Percentiles rank a stretch among this genome's conserved stretches.
These are phyloP conservation scores for Penicillium sp. DNA, from an alignment of 2,329 filamentous ascomycete genomes.

Conservation along the genomic window DNA sequence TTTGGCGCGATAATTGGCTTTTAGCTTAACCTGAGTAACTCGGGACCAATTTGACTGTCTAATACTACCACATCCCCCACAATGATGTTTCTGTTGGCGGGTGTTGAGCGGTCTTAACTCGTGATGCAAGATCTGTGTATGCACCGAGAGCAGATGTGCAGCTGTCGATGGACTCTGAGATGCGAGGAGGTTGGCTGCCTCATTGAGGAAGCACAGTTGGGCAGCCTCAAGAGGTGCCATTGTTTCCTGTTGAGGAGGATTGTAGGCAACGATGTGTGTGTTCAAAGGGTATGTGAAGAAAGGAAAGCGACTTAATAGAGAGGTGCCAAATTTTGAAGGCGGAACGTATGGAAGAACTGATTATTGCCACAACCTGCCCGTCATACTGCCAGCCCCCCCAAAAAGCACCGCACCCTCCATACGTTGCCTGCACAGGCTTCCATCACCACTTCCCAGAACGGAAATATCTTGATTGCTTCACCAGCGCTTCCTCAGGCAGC, in stretches of 20 bases:
- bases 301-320: too few species aligned
- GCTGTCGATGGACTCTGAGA: conserved; percentile 43
- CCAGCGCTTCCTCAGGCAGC: neutral
- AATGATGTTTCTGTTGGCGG: conserved; percentile 38
- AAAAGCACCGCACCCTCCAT: too few species aligned
- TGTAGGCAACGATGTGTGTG: neutral
- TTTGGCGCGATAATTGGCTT: conserved; percentile 18
- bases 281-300: too few species aligned
- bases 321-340: too few species aligned
- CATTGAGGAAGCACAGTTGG: conserved; percentile 40
- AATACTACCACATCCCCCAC: conserved; percentile 45
- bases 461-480: neutral
- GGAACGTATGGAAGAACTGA: too few species aligned
- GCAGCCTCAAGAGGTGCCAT: conserved; percentile 29
- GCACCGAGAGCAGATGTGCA: conserved; percentile 41
- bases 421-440: neutral
- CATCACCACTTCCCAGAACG: neutral
- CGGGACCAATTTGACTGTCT: conserved; percentile 36
- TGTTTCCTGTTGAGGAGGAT: neutral
- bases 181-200: conserved; percentile 37
- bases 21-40: conserved; percentile 27
- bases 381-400: too few species aligned
- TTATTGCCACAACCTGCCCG: too few species aligned
- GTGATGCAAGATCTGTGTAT: conserved; percentile 40
- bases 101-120: conserved; percentile 36